Percentiles rank a stretch among this genome's conserved stretches.
phyloP scores from a whole-genome alignment of 2,329 filamentous ascomycete genomes.

The Penicillium sp. region DNA sequence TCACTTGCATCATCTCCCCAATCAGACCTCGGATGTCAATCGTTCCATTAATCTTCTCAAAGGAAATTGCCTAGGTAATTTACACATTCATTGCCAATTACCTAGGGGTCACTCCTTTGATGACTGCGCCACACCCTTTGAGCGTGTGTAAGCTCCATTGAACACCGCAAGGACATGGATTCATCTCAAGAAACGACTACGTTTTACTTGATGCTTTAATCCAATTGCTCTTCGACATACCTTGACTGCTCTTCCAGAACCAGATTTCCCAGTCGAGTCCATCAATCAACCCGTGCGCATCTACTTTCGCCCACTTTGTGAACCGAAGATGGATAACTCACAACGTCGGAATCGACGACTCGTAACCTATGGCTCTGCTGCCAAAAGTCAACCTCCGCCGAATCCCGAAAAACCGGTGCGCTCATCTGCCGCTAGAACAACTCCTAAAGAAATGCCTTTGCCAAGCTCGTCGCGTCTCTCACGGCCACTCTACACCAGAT shows the following conservation, averaged over 20 bases:
- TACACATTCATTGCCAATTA: background rate
- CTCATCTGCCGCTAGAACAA: background rate
- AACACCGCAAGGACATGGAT: slow-evolving; percentile 2
- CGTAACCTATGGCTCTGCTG: slow-evolving; percentile 40
- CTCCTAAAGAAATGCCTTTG: background rate
- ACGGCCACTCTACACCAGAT: background rate
- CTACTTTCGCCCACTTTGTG: background rate
- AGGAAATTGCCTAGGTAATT: background rate
- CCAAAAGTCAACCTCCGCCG: slow-evolving; percentile 10
- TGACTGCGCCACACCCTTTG: slow-evolving; percentile 2
- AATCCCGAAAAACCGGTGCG: slow-evolving; percentile 1
- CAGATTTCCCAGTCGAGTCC: background rate
- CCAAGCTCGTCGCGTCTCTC: slow-evolving; percentile 1
- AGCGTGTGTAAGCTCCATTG: slow-evolving; percentile 3
- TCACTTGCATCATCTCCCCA: slow-evolving; percentile 5
- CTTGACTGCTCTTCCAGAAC: background rate
- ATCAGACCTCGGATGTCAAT: background rate
- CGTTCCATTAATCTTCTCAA: background rate
- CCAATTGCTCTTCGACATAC: background rate
- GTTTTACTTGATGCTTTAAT: background rate
- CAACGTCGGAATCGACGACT: slow-evolving; percentile 28
- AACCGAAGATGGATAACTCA: slow-evolving; percentile 19
- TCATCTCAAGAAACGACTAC: background rate
- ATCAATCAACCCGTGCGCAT: background rate
- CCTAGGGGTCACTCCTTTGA: background rate